Percentiles rank a stretch among this genome's conserved stretches.
These are phyloP conservation scores for Sphagnum fallax DNA, from an alignment of 228 moss, liverwort and hornwort species.

Conservation along the genomic window DNA sequence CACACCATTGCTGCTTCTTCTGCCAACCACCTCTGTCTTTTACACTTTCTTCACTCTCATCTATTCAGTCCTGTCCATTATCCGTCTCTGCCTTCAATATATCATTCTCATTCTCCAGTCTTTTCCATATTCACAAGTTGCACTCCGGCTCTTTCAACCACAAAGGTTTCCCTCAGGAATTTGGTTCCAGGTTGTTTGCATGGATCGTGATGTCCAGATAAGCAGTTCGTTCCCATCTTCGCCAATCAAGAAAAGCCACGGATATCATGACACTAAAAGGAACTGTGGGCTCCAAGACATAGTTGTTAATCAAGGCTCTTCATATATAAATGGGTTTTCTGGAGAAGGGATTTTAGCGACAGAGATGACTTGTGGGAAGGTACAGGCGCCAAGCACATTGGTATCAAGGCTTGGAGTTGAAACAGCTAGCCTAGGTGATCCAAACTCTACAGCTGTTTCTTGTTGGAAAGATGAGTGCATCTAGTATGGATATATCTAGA, in stretches of 20 bases:
- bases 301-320: background rate
- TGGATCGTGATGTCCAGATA: constrained; percentile 12
- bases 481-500: background rate
- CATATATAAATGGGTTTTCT: constrained; percentile 12
- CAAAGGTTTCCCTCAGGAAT: constrained; percentile 78
- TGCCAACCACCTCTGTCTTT: constrained; percentile 93
- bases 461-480: too few relatives aligned
- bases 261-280: constrained; percentile 6
- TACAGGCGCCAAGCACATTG: constrained; percentile 23
- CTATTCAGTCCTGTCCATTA: constrained; percentile 56
- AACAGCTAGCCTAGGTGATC: constrained; percentile 64
- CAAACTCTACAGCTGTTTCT: background rate
- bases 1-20: constrained; percentile 79
- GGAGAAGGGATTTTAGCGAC: background rate
- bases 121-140: constrained; percentile 75
- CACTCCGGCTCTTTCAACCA: constrained; percentile 59
- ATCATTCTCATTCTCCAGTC: constrained; percentile 67
- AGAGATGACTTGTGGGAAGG: constrained; percentile 3
- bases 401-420: constrained; percentile 61
- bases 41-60: constrained; percentile 91
- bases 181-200: constrained; percentile 42
- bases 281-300: background rate
- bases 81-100: constrained; percentile 63
- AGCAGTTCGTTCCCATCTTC: background rate
- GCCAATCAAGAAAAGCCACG: background rate